phyloP scores from a whole-genome alignment of 306 rosid genomes.

The Cicer pinnatifidum region DNA sequence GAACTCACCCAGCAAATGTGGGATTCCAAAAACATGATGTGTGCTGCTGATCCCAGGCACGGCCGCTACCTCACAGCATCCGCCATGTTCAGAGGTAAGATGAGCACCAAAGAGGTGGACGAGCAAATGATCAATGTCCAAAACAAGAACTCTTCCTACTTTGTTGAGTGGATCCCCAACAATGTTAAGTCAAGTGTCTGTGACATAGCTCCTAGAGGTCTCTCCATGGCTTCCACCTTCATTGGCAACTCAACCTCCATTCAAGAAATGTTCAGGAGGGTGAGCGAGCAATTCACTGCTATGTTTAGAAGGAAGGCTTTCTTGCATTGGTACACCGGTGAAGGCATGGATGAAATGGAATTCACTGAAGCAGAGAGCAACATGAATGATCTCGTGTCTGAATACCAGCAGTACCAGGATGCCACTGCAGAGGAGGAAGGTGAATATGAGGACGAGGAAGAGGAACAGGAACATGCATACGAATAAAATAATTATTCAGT shows the following conservation, averaged over 20 bases:
- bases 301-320: slow-evolving; percentile 73
- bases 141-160: slow-evolving; percentile 65
- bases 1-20: slow-evolving; percentile 70
- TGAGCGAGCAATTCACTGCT: slow-evolving; percentile 65
- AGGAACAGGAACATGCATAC: slow-evolving; percentile 42
- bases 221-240: slow-evolving; percentile 67
- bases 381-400: slow-evolving; percentile 66
- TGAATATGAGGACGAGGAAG: slow-evolving; percentile 59
- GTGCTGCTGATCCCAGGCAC: slow-evolving; percentile 66
- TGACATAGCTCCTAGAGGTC: slow-evolving; percentile 69
- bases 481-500: slow-evolving; percentile 17
- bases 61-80: slow-evolving; percentile 67
- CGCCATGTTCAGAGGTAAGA: slow-evolving; percentile 66
- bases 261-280: slow-evolving; percentile 70
- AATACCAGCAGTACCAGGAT: slow-evolving; percentile 71
- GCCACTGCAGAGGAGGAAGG: slow-evolving; percentile 67
- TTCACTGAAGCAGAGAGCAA: slow-evolving; percentile 72
- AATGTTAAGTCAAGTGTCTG: slow-evolving; percentile 68
- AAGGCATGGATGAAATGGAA: slow-evolving; percentile 73
- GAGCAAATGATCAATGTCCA: slow-evolving; percentile 67
- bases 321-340: slow-evolving; percentile 73
- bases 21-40: slow-evolving; percentile 71
- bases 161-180: slow-evolving; percentile 69
- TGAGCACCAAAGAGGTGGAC: slow-evolving; percentile 69
- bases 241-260: slow-evolving; percentile 66